A percentile compares a stretch with the other conserved stretches of the same genome.
phyloP scores from a whole-genome alignment of 495 filamentous ascomycete genomes.

The Annulohypoxylon maeteangense region DNA sequence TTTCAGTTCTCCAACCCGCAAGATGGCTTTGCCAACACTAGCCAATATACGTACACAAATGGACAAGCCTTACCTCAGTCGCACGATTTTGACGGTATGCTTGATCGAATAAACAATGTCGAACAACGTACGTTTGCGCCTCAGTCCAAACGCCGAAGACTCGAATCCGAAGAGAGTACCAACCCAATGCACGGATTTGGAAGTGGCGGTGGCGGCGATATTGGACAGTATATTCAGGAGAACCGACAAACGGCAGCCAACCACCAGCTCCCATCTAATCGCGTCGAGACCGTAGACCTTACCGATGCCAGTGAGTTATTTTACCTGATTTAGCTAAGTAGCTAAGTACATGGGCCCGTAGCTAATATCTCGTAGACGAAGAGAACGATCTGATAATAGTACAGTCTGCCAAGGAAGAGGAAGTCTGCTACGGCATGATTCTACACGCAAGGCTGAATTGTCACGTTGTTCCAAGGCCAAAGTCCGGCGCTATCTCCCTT shows the following conservation, averaged over 20 bases:
- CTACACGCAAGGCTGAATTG: conserved; percentile 75
- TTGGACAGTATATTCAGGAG: conserved; percentile 73
- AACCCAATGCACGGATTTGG: conserved; percentile 55
- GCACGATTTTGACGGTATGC: conserved; percentile 57
- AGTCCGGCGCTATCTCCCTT: conserved; percentile 64
- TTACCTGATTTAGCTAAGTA: neutral
- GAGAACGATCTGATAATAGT: conserved; percentile 67
- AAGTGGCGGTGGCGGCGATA: conserved; percentile 61
- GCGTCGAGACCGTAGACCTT: conserved; percentile 70
- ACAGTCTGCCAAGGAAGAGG: conserved; percentile 59
- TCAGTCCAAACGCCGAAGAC: conserved; percentile 71
- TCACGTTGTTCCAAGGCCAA: conserved; percentile 70
- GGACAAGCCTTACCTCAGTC: conserved; percentile 21
- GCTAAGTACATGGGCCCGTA: conserved; percentile 7
- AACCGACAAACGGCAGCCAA: conserved; percentile 58
- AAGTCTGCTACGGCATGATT: conserved; percentile 88
- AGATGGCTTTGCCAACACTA: conserved; percentile 24
- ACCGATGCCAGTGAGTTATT: conserved; percentile 62
- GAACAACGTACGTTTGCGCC: conserved; percentile 69
- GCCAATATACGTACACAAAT: conserved; percentile 18
- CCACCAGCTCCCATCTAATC: conserved; percentile 45
- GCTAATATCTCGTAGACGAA: conserved; percentile 46
- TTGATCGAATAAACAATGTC: conserved; percentile 80
- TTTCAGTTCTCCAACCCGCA: conserved; percentile 59
- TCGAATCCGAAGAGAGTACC: conserved; percentile 57